Conservation (phyloP, 441 rosid species). For the Dalechampia spathulata region DNA sequence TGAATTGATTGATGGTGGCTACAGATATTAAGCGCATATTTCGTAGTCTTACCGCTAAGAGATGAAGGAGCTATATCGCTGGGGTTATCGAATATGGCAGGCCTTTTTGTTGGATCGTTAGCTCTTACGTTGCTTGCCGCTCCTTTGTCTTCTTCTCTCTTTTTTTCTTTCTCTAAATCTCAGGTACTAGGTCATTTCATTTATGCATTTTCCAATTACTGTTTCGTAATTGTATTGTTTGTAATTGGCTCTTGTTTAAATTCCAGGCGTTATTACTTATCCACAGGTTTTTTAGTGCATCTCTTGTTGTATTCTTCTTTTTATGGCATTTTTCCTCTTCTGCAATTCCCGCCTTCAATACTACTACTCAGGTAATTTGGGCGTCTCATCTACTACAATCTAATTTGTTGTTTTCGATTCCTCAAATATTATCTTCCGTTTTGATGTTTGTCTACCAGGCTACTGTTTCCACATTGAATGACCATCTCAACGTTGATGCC, state of each 20-base stretch:
- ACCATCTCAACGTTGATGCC: conserved; percentile 19
- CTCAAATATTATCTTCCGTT: not conserved
- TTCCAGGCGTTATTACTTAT: conserved; percentile 85
- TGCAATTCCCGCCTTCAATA: conserved; percentile 27
- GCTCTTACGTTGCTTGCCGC: conserved; percentile 77
- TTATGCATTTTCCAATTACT: too few species aligned
- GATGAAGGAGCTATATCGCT: conserved; percentile 88
- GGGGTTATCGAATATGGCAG: conserved; percentile 70
- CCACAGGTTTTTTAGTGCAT: conserved; percentile 89
- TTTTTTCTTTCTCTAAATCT: conserved; percentile 72
- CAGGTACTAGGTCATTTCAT: conserved; percentile 53
- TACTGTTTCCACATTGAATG: conserved; percentile 30
- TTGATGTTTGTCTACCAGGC: conserved; percentile 31
- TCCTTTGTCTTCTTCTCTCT: conserved; percentile 76
- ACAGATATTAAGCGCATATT: conserved; percentile 81
- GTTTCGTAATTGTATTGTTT: not conserved
- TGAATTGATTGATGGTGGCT: not conserved
- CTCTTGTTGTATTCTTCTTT: conserved; percentile 66
- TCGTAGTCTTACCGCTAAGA: conserved; percentile 77
- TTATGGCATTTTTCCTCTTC: conserved; percentile 64
- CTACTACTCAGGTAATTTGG: conserved; percentile 50
- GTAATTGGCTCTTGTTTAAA: conserved; percentile 39
- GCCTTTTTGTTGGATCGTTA: conserved; percentile 70
- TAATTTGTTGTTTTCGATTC: not conserved
- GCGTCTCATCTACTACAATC: not conserved